Conservation (phyloP, 495 filamentous ascomycete genomes). For the Neurospora sp. region DNA sequence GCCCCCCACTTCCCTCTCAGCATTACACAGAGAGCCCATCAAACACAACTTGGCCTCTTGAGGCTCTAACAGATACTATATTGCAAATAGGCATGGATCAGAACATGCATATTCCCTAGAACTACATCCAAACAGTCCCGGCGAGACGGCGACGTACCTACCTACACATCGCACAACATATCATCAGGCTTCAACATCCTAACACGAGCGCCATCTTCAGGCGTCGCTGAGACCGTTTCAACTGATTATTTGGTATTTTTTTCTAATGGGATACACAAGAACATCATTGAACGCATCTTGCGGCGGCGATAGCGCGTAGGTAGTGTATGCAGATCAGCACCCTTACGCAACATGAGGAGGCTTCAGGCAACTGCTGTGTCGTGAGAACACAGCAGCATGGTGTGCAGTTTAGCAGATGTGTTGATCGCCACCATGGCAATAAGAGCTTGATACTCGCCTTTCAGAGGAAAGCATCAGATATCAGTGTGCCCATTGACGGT, state of each 20-base stretch:
- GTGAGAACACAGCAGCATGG: neutral
- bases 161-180: neutral
- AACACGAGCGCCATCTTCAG: neutral
- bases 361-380: neutral
- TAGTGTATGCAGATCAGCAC: neutral
- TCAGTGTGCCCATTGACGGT: neutral
- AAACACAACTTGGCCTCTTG: neutral
- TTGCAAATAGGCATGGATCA: neutral
- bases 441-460: no score
- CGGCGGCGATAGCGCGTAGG: no score
- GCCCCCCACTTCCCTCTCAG: neutral
- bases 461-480: no score
- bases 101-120: neutral
- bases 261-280: no score
- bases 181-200: neutral
- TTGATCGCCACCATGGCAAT: neutral
- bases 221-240: neutral
- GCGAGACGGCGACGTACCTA: neutral
- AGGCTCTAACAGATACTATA: neutral
- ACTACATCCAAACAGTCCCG: no score
- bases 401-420: neutral
- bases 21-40: neutral
- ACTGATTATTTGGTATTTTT: no score
- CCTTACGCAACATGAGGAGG: no score
- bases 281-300: no score